Percentiles rank a stretch among this genome's conserved stretches.
Conservation (phyloP, 495 filamentous ascomycete species). For the Hypoxylon rickii region DNA sequence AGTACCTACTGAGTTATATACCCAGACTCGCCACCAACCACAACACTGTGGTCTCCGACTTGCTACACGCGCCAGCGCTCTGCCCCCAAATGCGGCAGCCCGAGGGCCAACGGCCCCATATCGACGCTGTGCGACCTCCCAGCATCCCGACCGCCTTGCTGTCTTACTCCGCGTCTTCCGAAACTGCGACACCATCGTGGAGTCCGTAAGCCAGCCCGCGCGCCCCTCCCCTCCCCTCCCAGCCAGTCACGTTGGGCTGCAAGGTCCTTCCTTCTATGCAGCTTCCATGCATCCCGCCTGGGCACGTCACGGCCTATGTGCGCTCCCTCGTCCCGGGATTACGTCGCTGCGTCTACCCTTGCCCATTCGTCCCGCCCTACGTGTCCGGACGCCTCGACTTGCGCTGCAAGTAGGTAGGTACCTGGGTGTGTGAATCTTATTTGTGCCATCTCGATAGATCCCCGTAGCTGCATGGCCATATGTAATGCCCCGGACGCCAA, state of each 20-base stretch:
- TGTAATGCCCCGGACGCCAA: conserved; percentile 2
- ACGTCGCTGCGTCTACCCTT: conserved; percentile 18
- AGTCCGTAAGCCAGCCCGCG: too few species aligned
- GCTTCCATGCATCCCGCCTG: conserved; percentile 23
- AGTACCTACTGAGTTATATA: too few species aligned
- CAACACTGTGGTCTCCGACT: too few species aligned
- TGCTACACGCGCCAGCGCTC: not conserved
- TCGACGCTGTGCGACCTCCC: conserved; percentile 14
- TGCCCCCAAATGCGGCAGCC: conserved; percentile 12
- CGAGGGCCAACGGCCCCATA: conserved; percentile 23
- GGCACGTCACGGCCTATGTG: not conserved
- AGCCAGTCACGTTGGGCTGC: too few species aligned
- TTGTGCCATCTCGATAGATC: too few species aligned
- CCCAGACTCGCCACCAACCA: too few species aligned
- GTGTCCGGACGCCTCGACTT: too few species aligned
- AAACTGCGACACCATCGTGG: too few species aligned
- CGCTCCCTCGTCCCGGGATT: conserved; percentile 17
- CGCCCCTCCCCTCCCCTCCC: too few species aligned
- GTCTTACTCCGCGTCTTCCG: conserved; percentile 23
- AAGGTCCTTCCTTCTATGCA: conserved; percentile 33
- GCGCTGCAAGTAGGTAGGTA: not conserved
- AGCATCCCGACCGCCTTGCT: conserved; percentile 1
- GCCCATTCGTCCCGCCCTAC: not conserved
- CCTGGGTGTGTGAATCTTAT: not conserved
- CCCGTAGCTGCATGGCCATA: not conserved